Evolutionary conservation across 441 rosid species (phyloP), one percentile per base, ranked within the genome.

Genomic region (Gossypium laxum): DNA sequence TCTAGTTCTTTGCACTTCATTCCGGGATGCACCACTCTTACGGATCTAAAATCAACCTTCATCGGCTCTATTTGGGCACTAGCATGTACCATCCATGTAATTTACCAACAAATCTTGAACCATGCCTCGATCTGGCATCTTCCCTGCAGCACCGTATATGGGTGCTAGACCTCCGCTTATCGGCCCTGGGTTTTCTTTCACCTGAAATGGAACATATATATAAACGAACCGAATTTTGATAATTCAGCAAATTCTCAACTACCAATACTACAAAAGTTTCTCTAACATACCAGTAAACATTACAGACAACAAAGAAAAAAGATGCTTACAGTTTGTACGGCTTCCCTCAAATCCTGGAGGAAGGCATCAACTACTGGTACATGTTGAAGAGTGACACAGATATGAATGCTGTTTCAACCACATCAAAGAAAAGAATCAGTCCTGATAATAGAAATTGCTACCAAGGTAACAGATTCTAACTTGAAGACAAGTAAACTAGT

Each of bases 141-240:
- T 89, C 75, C 94, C 97, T 0, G 96, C 97, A n/a, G 99, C 99
- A 68, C 98, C 99, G 59, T 94, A 94, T 72, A 92, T 87, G 54
- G 98, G 94, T 57, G 98, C 98, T 26, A 87, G 71, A 50, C 99
- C 97, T 26, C 97, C 99, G 0, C 48, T 86, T 69, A 87, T 78
- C 1, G 98, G 96, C 67, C 97, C 98, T 2, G 98, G 99, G 75
- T 88, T 90, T 71, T 71, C 79, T 78, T 89, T 92, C 60, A 91
- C 92, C 94, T 92, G 81, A 71, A 65, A 59, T 1, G 63, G 63
- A 24, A 60, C 26, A 56, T 22, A 26, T n/a, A 48, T 18, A 50
- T 32, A 32, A 47, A 22, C 14, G 10, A 43, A n/a, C 2, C 21
- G 26, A 11, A 55, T 38, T 7, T 10, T 17, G 5, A 38, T 10